A percentile compares a stretch with the other conserved stretches of the same genome.
Conservation (phyloP, 441 rosid genomes). For the Mallotus japonicus region DNA sequence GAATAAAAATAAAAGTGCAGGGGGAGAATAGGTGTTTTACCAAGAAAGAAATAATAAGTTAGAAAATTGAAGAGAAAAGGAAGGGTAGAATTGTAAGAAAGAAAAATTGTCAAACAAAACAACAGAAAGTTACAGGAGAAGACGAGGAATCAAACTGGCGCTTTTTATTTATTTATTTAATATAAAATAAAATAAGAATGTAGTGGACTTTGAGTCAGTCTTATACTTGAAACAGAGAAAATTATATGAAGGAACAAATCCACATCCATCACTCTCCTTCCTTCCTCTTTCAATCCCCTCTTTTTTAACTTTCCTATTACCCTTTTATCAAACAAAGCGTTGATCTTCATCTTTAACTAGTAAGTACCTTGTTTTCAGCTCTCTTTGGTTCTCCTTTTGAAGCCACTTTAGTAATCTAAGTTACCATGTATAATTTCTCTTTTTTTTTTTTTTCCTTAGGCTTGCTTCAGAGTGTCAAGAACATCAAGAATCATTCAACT, state of each 20-base stretch:
- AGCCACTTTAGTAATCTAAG: neutral
- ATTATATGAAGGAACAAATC: neutral
- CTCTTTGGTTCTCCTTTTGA: neutral
- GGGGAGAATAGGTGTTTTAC: no score
- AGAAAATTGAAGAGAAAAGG: neutral
- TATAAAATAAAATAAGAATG: no score
- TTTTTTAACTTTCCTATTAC: neutral
- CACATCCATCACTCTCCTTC: neutral
- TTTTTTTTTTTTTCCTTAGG: no score
- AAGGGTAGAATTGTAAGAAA: constrained; percentile 13
- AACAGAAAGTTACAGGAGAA: neutral
- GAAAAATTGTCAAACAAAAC: neutral
- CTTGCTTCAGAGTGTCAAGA: neutral
- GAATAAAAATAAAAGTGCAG: no score
- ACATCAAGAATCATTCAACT: constrained; percentile 5
- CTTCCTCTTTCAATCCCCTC: neutral
- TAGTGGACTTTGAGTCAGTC: neutral
- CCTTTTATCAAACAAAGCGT: neutral
- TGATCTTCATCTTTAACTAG: neutral
- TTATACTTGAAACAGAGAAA: neutral
- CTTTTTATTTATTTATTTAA: no score
- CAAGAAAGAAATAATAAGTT: no score
- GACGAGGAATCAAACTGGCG: constrained; percentile 4
- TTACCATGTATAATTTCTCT: no score
- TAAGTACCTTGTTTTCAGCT: neutral